phyloP scores from a whole-genome alignment of 345 rosid genomes.

The Cardiospermum halicacabum region DNA sequence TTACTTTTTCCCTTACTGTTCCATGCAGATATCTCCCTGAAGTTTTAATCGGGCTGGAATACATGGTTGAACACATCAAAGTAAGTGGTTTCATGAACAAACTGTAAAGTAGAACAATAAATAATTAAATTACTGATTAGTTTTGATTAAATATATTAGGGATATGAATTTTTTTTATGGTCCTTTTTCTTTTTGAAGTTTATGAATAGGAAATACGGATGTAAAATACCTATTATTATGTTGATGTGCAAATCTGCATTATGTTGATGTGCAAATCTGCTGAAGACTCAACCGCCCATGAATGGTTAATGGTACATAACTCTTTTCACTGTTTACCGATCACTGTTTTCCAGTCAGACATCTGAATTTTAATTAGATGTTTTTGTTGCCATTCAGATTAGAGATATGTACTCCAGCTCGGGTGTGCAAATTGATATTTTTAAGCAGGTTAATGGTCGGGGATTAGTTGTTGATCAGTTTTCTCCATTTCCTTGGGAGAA shows the following conservation, averaged over 20 bases:
- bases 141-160: no score
- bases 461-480: slow-evolving; percentile 76
- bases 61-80: no score
- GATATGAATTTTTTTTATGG: no score
- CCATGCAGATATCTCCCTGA: slow-evolving; percentile 80
- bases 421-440: slow-evolving; percentile 81
- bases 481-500: slow-evolving; percentile 77
- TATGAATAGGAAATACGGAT: slow-evolving; percentile 82
- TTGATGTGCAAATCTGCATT: no score
- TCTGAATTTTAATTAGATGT: slow-evolving; percentile 9
- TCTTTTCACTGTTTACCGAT: neutral
- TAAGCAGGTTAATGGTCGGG: slow-evolving; percentile 70
- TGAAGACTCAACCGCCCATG: no score
- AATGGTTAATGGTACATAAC: slow-evolving; percentile 66
- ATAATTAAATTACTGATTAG: no score
- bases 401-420: slow-evolving; percentile 76
- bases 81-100: slow-evolving; percentile 93
- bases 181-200: slow-evolving; percentile 37
- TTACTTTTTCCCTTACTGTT: neutral
- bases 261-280: no score
- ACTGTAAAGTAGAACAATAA: slow-evolving; percentile 94
- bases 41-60: slow-evolving; percentile 89
- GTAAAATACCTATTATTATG: slow-evolving; percentile 95
- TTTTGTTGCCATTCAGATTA: slow-evolving; percentile 46
- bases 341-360: neutral